Evolutionary conservation across 2,329 filamentous ascomycete genomes (phyloP), one percentile per base, ranked within the genome.

Genomic region (Fusarium brevicatenulatum): DNA sequence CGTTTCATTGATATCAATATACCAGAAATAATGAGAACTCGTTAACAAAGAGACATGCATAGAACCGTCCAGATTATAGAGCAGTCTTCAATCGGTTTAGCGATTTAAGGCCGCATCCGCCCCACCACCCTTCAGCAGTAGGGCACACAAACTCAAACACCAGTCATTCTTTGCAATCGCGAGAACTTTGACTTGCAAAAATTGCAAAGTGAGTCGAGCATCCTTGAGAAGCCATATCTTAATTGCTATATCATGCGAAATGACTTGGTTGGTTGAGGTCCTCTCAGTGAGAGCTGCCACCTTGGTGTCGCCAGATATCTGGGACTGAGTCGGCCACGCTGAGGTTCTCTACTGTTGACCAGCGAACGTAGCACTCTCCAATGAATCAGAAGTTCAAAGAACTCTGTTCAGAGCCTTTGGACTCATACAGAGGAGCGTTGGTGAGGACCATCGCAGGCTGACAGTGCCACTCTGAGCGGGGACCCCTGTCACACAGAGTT

Each of bases 291-390:
- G 23, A 53, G 3, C 5, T 16, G 9, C 9, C n/a, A 11, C 49
- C 6, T 53, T 25, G 18, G 9, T 4, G 16, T 53, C 12, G 23
- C 13, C 23, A 53, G 13, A 53, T 16, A 16, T 37, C 18, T 3
- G 11, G 23, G 12, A 11, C 2, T 12, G 9, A 53, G 49, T 1
- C 18, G 9, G 18, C n/a, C 5, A 1, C 6, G 2, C 9, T 19
- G n/a, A 3, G 32, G 4, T 0, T 36, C 9, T 37, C 18, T 4
- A 2, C 9, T 2, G 2, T 0, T 11, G 8, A 9, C 0, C 15
- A 37, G n/a, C n/a, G 2, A 25, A 4, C 2, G 19, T 0, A 25
- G 3, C 8, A 36, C 49, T 25, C 21, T 50, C 6, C 11, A 10
- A 9, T 13, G 12, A 1, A 15, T 21, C 12, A 21, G n/a, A 23